Base-by-base conservation (phyloP, 148 eudicot genomes). In the Euryodendron excelsum region DNA sequence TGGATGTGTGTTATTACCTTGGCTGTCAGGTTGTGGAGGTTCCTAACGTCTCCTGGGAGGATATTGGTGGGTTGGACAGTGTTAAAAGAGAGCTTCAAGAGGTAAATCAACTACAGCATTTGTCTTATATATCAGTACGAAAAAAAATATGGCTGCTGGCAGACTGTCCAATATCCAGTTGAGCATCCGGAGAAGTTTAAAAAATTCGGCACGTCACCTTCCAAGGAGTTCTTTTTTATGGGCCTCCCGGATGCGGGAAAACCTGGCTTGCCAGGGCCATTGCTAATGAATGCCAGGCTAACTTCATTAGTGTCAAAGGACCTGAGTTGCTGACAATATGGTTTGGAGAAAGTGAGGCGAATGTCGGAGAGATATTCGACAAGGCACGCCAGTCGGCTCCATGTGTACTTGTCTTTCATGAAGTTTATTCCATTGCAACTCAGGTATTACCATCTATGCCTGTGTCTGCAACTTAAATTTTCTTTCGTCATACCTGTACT, bases 261-360 rank as follows among this genome's bases (percentile, higher is more conserved):
- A 82, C 85, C 45, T 66, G 79, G 21, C 85, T 83, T 20, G 85
- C 85, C 37, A 83, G 79, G 80, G 85, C 85, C 31, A 83, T 83
- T 83, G 85, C 85, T 4, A 83, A 79, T 52, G 85, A 83, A 73
- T 83, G 85, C 47, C 85, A 79, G 74, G 82, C 85, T 50, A 83
- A 83, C 44, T 83, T 83, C 61, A 79, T 83, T 17, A 79, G 82
- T 72, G 71, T 82, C 41, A 82, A 82, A 59, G 85, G 85, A 36
- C 85, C 85, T 20, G 85, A 82, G 66, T 53, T 83, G 65, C 82
- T 83, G 37, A 83, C 82, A 15, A 83, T 79, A 80, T 83, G 82
- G 82, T 83, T 83, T 65, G 85, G 85, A 50, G 85, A 79, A 33
- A 83, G 85, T 56, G 85, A 83, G 62, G 85, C 85, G 10, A 83